These are phyloP conservation scores for Talaromyces sp. DNA, from an alignment of 2,329 filamentous ascomycete genomes.

Conservation along the genomic window DNA sequence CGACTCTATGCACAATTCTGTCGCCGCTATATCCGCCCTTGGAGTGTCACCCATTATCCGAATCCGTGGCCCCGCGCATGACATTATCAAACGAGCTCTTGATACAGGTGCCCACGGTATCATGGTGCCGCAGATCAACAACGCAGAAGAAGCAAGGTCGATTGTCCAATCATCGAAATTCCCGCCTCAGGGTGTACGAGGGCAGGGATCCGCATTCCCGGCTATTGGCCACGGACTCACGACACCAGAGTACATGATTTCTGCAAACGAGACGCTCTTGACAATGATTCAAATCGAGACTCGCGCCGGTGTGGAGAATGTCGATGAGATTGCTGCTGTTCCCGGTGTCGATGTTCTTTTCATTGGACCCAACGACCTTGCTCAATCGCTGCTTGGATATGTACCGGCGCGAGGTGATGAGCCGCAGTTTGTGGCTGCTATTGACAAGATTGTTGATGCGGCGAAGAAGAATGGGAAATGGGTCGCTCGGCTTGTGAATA, in stretches of 20 bases:
- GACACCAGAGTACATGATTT: conserved; percentile 48
- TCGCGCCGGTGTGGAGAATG: conserved; percentile 38
- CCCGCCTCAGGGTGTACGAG: conserved; percentile 51
- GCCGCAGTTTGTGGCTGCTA: conserved; percentile 57
- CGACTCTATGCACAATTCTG: conserved; percentile 51
- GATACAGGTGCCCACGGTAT: conserved; percentile 60
- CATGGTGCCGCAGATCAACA: conserved; percentile 54
- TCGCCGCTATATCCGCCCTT: conserved; percentile 44
- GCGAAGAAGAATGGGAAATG: conserved; percentile 63
- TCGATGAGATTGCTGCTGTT: conserved; percentile 23
- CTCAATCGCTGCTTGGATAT: conserved; percentile 56
- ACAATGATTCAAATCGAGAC: conserved; percentile 48
- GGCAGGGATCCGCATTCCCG: conserved; percentile 54
- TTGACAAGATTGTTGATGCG: conserved; percentile 57
- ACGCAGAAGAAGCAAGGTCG: conserved; percentile 50
- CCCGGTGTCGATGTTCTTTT: conserved; percentile 41
- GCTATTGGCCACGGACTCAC: conserved; percentile 42
- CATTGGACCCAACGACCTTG: conserved; percentile 27
- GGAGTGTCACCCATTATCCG: conserved; percentile 44
- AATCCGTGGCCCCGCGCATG: conserved; percentile 30
- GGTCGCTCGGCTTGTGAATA: conserved; percentile 53
- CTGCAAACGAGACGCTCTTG: conserved; percentile 52
- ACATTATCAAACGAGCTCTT: conserved; percentile 44
- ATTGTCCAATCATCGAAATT: conserved; percentile 55
- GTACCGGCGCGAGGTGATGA: conserved; percentile 54